Conservation (phyloP, 768 basidiomycete species). For the Punctularia strigosozonata region DNA sequence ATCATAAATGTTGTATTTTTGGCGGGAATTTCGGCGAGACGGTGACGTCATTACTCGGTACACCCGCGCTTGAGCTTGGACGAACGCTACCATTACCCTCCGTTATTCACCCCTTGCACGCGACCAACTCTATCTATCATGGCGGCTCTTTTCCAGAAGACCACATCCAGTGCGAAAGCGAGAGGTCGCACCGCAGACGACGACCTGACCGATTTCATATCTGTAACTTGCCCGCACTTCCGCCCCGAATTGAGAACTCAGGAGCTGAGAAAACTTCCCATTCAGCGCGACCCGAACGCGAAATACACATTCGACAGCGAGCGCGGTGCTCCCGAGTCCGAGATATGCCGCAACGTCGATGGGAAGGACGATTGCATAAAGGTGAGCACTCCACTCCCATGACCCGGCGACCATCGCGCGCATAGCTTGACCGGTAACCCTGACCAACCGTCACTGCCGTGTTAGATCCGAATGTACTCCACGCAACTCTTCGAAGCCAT, state of each 20-base stretch:
- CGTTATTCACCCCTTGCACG: no score
- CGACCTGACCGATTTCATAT: constrained; percentile 25
- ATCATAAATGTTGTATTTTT: no score
- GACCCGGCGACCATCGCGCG: neutral
- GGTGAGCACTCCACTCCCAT: constrained; percentile 18
- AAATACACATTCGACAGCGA: constrained; percentile 55
- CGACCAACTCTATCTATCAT: no score
- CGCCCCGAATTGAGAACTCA: neutral
- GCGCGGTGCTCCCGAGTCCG: constrained; percentile 40
- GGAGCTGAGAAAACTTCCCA: neutral
- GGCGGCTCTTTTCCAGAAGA: no score
- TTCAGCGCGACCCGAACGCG: constrained; percentile 35
- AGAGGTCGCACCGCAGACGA: no score
- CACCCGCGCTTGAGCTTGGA: no score
- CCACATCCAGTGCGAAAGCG: no score
- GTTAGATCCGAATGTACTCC: constrained; percentile 49
- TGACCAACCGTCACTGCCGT: constrained; percentile 1
- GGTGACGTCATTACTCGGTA: no score
- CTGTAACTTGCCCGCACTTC: constrained; percentile 25
- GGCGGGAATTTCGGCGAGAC: no score
- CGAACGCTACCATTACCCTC: no score
- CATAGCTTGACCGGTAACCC: neutral
- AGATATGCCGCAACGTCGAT: constrained; percentile 41
- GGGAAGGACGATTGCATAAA: constrained; percentile 41
- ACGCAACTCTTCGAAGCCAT: constrained; percentile 56